Evolutionary conservation across 225 moss, liverwort and hornwort species (phyloP).

Genomic region (Bryum argenteum): DNA sequence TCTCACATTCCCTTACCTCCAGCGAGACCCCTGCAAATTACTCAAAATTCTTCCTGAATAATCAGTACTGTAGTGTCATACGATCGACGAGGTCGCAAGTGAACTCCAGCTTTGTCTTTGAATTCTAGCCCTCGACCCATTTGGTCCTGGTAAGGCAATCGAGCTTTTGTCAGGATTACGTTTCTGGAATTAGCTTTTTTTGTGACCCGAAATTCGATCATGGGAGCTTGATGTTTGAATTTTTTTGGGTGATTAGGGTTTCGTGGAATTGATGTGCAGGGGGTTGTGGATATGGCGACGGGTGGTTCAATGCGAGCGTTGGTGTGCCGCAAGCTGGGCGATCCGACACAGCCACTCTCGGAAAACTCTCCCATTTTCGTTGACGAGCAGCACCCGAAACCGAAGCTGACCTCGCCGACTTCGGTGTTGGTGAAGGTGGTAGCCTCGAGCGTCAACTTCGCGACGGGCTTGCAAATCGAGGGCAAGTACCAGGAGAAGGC

Average conservation of each 20-base stretch:
- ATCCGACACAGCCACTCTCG: constrained; percentile 70
- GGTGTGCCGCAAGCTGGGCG: constrained; percentile 77
- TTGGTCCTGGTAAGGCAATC: background rate
- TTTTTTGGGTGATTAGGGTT: background rate
- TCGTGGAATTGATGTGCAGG: constrained; percentile 18
- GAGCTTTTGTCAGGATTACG: too few relatives aligned
- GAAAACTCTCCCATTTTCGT: constrained; percentile 67
- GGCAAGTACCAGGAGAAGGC: constrained; percentile 94
- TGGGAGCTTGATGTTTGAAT: background rate
- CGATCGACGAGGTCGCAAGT: background rate
- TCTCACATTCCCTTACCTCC: background rate
- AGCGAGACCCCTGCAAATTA: background rate
- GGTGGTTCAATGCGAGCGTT: constrained; percentile 66
- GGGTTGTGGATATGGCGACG: constrained; percentile 40
- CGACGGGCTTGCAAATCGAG: constrained; percentile 71
- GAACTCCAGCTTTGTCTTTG: background rate
- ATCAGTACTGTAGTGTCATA: background rate
- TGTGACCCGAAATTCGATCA: background rate
- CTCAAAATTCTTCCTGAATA: background rate
- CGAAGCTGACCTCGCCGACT: constrained; percentile 57
- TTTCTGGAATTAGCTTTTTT: too few relatives aligned
- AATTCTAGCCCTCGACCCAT: background rate
- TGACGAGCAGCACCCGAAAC: constrained; percentile 54
- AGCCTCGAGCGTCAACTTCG: constrained; percentile 83
- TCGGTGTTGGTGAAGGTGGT: constrained; percentile 66